Conservation (phyloP, 208 protist genomes). For the Herpetomonas samuelpessoai region DNA sequence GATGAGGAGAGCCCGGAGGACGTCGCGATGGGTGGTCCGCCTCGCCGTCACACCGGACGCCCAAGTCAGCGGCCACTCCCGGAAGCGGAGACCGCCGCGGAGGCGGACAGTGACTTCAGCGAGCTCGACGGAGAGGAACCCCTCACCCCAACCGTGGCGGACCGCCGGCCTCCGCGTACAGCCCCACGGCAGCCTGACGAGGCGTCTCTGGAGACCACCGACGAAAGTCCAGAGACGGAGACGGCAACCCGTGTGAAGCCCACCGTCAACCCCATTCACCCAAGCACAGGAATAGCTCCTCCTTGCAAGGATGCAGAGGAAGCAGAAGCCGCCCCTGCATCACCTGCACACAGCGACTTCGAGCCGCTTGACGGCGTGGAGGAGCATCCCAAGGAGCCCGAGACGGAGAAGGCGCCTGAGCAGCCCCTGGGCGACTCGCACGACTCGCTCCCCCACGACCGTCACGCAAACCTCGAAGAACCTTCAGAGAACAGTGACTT, state of each 20-base stretch:
- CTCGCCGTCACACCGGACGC: slow-evolving; percentile 3
- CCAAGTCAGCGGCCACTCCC: not conserved
- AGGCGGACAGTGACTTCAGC: not conserved
- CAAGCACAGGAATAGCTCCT: no score
- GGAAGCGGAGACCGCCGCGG: slow-evolving; percentile 3
- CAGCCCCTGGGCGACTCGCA: not conserved
- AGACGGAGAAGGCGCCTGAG: not conserved
- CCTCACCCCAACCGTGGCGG: not conserved
- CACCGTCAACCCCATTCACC: not conserved
- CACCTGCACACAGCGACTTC: no score
- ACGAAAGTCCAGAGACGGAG: not conserved
- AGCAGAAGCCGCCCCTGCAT: no score
- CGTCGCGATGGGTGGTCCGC: not conserved
- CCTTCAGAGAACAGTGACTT: no score
- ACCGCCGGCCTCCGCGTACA: not conserved
- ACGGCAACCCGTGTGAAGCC: not conserved
- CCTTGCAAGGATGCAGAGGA: no score
- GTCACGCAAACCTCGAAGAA: not conserved
- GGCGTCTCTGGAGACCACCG: not conserved
- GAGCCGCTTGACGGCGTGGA: not conserved
- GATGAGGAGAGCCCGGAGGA: slow-evolving; percentile 21
- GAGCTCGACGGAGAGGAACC: slow-evolving; percentile 7
- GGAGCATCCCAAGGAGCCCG: not conserved
- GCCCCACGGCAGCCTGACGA: not conserved
- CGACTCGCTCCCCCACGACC: not conserved